Conservation (phyloP, 805 yeast genomes). For the Teunomyces funiuensis region DNA sequence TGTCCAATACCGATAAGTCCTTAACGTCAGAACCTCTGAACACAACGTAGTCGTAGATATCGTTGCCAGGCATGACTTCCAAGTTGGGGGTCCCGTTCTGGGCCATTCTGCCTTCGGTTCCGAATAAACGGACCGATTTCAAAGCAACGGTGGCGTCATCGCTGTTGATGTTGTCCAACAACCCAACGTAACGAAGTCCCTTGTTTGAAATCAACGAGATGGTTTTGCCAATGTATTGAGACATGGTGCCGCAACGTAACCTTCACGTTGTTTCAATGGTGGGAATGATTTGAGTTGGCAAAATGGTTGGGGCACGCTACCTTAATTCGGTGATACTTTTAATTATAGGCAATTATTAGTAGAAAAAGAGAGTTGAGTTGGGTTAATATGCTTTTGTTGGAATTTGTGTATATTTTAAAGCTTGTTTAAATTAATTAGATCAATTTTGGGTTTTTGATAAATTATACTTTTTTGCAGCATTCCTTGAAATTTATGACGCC, state of each 20-base stretch:
- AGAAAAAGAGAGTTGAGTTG: too few species aligned
- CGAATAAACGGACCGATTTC: slow-evolving; percentile 75
- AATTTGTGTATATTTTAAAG: too few species aligned
- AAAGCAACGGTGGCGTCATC: slow-evolving; percentile 88
- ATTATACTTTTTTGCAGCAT: too few species aligned
- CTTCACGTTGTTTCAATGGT: neutral
- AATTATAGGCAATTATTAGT: too few species aligned
- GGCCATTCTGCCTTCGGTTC: slow-evolving; percentile 85
- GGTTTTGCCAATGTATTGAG: slow-evolving; percentile 89
- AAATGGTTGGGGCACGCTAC: neutral
- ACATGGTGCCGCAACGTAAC: slow-evolving; percentile 48
- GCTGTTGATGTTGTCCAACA: slow-evolving; percentile 83
- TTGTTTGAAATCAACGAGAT: slow-evolving; percentile 77
- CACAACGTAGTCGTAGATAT: slow-evolving; percentile 71
- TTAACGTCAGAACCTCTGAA: slow-evolving; percentile 92
- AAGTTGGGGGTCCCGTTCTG: slow-evolving; percentile 55
- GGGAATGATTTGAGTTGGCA: neutral
- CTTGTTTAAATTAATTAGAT: too few species aligned
- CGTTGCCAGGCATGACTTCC: slow-evolving; percentile 72
- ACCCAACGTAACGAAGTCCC: slow-evolving; percentile 85
- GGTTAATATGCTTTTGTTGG: too few species aligned
- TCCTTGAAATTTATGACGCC: too few species aligned
- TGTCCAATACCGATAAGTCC: slow-evolving; percentile 81
- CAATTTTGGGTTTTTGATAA: too few species aligned
- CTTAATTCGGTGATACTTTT: too few species aligned